Percentiles rank a stretch among this genome's conserved stretches.
Evolutionary conservation across 2,329 filamentous ascomycete species (phyloP).

Genomic region (Paraconiothyrium brasiliense): DNA sequence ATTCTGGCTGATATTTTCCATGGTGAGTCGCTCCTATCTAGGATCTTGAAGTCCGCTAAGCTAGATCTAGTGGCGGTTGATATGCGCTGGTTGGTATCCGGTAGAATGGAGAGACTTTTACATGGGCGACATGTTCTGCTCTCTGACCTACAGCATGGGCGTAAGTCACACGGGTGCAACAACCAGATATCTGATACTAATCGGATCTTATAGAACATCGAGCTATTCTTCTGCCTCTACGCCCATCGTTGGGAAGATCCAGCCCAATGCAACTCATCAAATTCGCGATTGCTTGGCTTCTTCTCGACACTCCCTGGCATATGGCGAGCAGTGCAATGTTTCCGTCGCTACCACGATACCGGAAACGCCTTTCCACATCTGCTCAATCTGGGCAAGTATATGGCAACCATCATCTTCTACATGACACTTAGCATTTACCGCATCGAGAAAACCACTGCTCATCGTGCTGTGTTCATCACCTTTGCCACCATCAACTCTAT

Average conservation of each 20-base stretch:
- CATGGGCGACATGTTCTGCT: slow-evolving; percentile 96
- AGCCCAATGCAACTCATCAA: slow-evolving; percentile 80
- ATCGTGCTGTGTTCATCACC: slow-evolving; percentile 77
- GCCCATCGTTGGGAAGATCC: slow-evolving; percentile 79
- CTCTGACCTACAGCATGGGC: slow-evolving; percentile 86
- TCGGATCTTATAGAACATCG: slow-evolving; percentile 70
- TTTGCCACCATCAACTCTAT: slow-evolving; percentile 84
- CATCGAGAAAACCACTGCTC: slow-evolving; percentile 68
- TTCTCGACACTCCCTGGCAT: slow-evolving; percentile 84
- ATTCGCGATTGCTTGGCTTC: slow-evolving; percentile 87
- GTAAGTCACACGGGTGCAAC: slow-evolving; percentile 62
- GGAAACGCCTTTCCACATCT: slow-evolving; percentile 89
- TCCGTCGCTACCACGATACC: slow-evolving; percentile 89
- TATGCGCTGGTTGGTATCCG: slow-evolving; percentile 9
- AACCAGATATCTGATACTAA: slow-evolving; percentile 13
- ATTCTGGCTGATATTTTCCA: slow-evolving; percentile 88
- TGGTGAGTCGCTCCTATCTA: slow-evolving; percentile 65
- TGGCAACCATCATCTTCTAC: slow-evolving; percentile 82
- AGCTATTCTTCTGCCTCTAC: slow-evolving; percentile 95
- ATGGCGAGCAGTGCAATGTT: slow-evolving; percentile 89
- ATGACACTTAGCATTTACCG: slow-evolving; percentile 84
- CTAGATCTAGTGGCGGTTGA: slow-evolving; percentile 74
- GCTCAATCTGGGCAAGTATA: slow-evolving; percentile 91
- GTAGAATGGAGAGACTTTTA: slow-evolving; percentile 13
- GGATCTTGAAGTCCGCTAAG: slow-evolving; percentile 37